phyloP scores from a whole-genome alignment of 2,329 filamentous ascomycete genomes.

The Colletotrichum higginsianum region DNA sequence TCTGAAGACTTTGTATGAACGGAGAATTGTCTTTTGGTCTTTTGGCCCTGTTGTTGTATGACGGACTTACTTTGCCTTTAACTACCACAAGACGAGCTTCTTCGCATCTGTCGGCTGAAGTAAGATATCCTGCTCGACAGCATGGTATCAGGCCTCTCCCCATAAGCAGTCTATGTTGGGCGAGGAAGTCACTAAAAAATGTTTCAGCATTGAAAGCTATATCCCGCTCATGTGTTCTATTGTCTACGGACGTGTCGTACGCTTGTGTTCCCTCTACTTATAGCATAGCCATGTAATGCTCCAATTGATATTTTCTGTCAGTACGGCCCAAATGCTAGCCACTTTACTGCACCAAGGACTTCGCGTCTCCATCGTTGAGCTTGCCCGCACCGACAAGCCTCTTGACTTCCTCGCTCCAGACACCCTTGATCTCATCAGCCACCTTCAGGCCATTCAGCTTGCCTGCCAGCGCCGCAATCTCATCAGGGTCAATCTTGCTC shows the following conservation, averaged over 20 bases:
- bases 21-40: background rate
- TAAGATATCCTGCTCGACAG: too few relatives aligned
- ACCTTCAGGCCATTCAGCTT: constrained; percentile 87
- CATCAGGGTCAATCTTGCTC: constrained; percentile 89
- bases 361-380: constrained; percentile 86
- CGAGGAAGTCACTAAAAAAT: too few relatives aligned
- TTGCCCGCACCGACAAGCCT: constrained; percentile 86
- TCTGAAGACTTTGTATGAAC: background rate
- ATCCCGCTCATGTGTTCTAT: constrained; percentile 12
- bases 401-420: constrained; percentile 85
- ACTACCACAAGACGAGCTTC: background rate
- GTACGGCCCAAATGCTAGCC: background rate
- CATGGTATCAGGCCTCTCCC: too few relatives aligned
- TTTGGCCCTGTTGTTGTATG: background rate
- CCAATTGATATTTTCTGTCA: background rate
- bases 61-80: background rate
- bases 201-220: background rate
- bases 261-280: background rate
- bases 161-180: too few relatives aligned
- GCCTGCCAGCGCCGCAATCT: constrained; percentile 85
- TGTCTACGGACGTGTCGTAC: constrained; percentile 1
- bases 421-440: constrained; percentile 85
- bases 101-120: too few relatives aligned
- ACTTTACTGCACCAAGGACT: constrained; percentile 66
- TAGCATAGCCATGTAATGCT: constrained; percentile 11